Evolutionary conservation across 2,329 filamentous ascomycete genomes (phyloP).

Genomic region (Magnaporthiopsis incrustans): DNA sequence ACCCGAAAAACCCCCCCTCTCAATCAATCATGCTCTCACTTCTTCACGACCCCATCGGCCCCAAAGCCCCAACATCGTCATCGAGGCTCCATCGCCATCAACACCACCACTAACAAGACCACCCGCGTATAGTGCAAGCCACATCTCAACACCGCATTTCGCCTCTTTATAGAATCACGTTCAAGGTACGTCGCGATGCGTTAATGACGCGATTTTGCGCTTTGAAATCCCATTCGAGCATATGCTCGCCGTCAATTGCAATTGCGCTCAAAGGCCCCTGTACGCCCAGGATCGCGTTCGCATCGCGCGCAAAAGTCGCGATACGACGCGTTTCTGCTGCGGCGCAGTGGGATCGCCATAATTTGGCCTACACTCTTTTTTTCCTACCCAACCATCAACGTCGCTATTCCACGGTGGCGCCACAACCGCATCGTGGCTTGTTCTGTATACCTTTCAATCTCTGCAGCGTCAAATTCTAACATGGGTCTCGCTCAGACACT

Average conservation of each 20-base stretch:
- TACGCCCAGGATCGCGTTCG: slow-evolving; percentile 13
- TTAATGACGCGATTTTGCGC: slow-evolving; percentile 21
- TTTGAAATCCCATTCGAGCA: slow-evolving; percentile 26
- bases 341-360: background rate
- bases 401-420: no score
- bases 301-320: background rate
- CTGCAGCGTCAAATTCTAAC: background rate
- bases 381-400: background rate
- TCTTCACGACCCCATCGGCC: background rate
- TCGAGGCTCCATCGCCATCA: slow-evolving; percentile 7
- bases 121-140: slow-evolving; percentile 1
- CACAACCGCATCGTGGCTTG: background rate
- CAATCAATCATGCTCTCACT: background rate
- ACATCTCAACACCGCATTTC: slow-evolving; percentile 12
- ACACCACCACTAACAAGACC: slow-evolving; percentile 4
- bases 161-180: slow-evolving; percentile 14
- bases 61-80: slow-evolving; percentile 9
- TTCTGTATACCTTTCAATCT: background rate
- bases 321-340: background rate
- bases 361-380: slow-evolving; percentile 5
- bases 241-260: slow-evolving; percentile 28
- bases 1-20: background rate
- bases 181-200: slow-evolving; percentile 28
- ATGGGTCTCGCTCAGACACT: background rate
- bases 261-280: slow-evolving; percentile 23